phyloP scores from a whole-genome alignment of 2,329 filamentous ascomycete species.

The Thielaviopsis populi region DNA sequence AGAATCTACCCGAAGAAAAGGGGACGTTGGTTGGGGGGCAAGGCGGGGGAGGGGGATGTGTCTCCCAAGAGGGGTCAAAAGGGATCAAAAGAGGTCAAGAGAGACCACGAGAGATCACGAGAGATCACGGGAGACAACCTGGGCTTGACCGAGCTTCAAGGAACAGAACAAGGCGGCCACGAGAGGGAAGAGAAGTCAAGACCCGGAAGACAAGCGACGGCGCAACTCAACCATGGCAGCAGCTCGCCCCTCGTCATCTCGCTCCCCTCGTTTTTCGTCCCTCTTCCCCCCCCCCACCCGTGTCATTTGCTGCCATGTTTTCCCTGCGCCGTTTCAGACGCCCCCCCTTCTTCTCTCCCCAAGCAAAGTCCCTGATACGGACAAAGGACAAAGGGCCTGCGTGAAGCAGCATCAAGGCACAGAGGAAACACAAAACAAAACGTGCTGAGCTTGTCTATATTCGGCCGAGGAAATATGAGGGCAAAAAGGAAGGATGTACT shows the following conservation, averaged over 20 bases:
- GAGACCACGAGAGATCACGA: too few relatives aligned
- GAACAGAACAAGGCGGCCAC: too few relatives aligned
- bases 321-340: neutral
- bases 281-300: neutral
- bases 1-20: neutral
- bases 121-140: too few relatives aligned
- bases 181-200: neutral
- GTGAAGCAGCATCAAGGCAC: neutral
- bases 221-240: neutral
- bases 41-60: too few relatives aligned
- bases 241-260: neutral
- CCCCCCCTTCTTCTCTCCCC: neutral
- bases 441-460: neutral
- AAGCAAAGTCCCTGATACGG: neutral
- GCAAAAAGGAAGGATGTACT: neutral
- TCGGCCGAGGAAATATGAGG: neutral
- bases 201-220: neutral
- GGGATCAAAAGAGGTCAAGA: too few relatives aligned
- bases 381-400: neutral
- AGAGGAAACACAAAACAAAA: constrained; percentile 3
- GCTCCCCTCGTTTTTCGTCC: neutral
- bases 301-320: neutral
- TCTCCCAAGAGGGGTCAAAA: too few relatives aligned
- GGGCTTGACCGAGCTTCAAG: too few relatives aligned
- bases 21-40: neutral